Percentiles rank a stretch among this genome's conserved stretches.
Conservation (phyloP, 345 rosid species). For the Eucalyptus pauciflora region DNA sequence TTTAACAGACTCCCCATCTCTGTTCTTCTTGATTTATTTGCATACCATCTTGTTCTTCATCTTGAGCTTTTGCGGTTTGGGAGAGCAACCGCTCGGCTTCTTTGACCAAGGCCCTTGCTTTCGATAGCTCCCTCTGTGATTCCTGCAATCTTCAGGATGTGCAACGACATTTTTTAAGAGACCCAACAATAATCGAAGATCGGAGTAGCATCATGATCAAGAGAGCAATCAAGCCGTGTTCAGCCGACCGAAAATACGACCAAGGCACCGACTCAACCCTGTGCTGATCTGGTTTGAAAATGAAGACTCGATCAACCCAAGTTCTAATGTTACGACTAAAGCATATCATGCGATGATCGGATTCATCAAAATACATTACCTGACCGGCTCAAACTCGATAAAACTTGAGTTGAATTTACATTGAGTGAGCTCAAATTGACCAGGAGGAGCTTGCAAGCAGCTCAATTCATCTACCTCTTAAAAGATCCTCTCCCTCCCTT, state of each 20-base stretch:
- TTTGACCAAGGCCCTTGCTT: conserved; percentile 66
- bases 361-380: too few species aligned
- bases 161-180: too few species aligned
- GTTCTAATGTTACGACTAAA: background rate
- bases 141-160: conserved; percentile 52
- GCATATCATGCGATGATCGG: too few species aligned
- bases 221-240: background rate
- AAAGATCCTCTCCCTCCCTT: too few species aligned
- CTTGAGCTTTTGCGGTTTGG: background rate
- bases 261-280: too few species aligned
- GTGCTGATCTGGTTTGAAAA: too few species aligned
- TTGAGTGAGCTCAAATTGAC: too few species aligned
- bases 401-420: too few species aligned
- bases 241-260: background rate
- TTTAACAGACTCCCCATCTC: conserved; percentile 61
- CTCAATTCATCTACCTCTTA: too few species aligned
- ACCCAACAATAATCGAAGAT: background rate
- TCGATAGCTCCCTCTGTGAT: conserved; percentile 54
- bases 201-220: background rate
- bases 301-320: background rate
- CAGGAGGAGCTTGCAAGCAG: too few species aligned
- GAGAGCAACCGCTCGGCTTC: conserved; percentile 56
- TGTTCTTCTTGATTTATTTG: conserved; percentile 33
- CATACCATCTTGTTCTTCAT: background rate
- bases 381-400: too few species aligned